Conservation (phyloP, 169 alveolate genomes). For the Theileria equi region DNA sequence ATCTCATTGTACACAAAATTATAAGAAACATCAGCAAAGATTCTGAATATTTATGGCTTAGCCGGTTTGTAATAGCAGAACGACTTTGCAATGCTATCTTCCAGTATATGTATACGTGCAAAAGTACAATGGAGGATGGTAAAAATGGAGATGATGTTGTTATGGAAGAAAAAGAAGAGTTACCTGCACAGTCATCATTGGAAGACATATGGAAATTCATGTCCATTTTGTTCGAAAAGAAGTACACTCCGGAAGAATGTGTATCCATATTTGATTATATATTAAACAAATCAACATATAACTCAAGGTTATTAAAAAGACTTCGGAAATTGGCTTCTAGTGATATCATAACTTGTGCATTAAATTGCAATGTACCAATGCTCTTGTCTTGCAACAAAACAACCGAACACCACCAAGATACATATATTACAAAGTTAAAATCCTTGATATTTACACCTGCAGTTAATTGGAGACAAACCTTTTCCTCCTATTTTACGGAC, state of each 20-base stretch:
- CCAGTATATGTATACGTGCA: neutral
- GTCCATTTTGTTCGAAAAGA: slow-evolving; percentile 27
- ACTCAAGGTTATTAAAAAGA: slow-evolving; percentile 19
- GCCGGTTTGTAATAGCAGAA: slow-evolving; percentile 46
- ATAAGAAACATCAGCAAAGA: slow-evolving; percentile 16
- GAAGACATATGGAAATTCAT: slow-evolving; percentile 26
- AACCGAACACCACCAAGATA: neutral
- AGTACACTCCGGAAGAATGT: slow-evolving; percentile 25
- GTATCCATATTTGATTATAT: slow-evolving; percentile 19
- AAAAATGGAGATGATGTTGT: neutral
- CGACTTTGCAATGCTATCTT: slow-evolving; percentile 12
- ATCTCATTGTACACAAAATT: neutral
- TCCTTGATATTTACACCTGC: slow-evolving; percentile 37
- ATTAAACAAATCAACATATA: slow-evolving; percentile 17
- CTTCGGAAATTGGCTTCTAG: slow-evolving; percentile 21
- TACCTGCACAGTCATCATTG: neutral
- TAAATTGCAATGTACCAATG: neutral
- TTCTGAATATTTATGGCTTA: slow-evolving; percentile 38
- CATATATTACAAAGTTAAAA: slow-evolving; percentile 15
- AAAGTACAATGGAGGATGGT: neutral
- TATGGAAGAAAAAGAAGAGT: neutral
- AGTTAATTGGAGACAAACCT: slow-evolving; percentile 17
- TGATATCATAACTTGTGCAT: slow-evolving; percentile 11
- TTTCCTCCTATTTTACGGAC: neutral
- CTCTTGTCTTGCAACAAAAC: no score